Conservation (phyloP, 345 rosid genomes). For the Durio zibethinus region DNA sequence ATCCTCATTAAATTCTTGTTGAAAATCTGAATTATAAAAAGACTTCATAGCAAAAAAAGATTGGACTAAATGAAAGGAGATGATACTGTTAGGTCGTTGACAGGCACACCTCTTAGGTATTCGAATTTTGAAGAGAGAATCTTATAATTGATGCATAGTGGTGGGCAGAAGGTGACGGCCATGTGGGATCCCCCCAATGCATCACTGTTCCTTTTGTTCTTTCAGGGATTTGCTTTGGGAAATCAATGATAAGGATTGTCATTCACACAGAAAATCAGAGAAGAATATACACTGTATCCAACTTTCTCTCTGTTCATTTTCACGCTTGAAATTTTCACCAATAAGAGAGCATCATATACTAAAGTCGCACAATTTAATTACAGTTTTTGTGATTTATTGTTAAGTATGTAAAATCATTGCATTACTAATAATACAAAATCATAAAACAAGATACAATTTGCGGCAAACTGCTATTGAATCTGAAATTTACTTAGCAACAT, state of each 20-base stretch:
- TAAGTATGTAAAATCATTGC: neutral
- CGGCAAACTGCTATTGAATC: neutral
- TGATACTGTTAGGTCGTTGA: neutral
- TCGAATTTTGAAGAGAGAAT: neutral
- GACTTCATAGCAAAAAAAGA: neutral
- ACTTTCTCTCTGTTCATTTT: neutral
- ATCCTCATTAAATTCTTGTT: conserved; percentile 3
- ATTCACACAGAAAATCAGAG: neutral
- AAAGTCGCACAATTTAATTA: neutral
- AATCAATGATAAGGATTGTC: neutral
- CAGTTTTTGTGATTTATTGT: neutral
- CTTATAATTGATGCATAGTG: conserved; percentile 16
- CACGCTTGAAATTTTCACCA: conserved; percentile 5
- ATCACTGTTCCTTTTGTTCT: neutral
- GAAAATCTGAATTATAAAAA: neutral
- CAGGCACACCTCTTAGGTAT: neutral
- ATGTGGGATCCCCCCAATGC: neutral
- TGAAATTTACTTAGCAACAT: neutral
- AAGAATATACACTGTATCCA: neutral
- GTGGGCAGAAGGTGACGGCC: neutral
- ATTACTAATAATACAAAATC: neutral
- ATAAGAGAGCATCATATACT: neutral
- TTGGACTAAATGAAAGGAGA: neutral
- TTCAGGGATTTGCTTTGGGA: neutral
- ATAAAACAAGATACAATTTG: neutral